phyloP scores from a whole-genome alignment of 768 basidiomycete species.

The Infundibulicybe gibba region DNA sequence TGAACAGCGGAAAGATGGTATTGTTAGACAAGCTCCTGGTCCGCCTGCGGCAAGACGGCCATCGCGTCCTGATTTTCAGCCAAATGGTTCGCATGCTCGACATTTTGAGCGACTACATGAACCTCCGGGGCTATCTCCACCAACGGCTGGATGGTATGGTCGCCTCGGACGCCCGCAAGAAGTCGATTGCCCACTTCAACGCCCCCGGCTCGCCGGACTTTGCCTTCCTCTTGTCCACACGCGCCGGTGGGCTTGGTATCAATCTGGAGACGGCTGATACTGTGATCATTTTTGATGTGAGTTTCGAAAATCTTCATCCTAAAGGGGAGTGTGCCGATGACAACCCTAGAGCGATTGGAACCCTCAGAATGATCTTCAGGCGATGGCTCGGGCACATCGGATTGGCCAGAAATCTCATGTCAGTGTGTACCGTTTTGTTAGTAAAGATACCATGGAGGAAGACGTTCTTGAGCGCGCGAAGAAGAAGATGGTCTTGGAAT shows the following conservation, averaged over 20 bases:
- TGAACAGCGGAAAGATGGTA: constrained; percentile 99
- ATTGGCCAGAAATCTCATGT: constrained; percentile 99
- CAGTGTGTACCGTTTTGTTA: constrained; percentile 96
- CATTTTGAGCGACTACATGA: constrained; percentile 97
- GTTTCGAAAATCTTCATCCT: constrained; percentile 23
- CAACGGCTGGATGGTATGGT: constrained; percentile 97
- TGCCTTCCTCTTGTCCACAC: constrained; percentile 93
- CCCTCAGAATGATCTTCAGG: constrained; percentile 97
- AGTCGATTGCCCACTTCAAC: constrained; percentile 97
- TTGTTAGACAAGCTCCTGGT: constrained; percentile 94
- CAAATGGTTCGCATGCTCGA: constrained; percentile 99
- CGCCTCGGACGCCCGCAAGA: constrained; percentile 88
- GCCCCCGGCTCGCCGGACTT: constrained; percentile 91
- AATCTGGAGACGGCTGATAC: constrained; percentile 99
- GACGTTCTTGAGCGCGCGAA: constrained; percentile 97
- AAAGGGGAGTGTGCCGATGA: constrained; percentile 5
- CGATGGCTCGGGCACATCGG: constrained; percentile 98
- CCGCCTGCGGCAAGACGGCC: constrained; percentile 85
- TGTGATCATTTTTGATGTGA: constrained; percentile 96
- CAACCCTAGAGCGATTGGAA: constrained; percentile 88
- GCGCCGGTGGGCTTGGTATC: constrained; percentile 97
- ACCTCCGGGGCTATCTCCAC: constrained; percentile 82
- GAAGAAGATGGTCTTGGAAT: constrained; percentile 99
- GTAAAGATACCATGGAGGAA: constrained; percentile 99
- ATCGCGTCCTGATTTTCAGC: constrained; percentile 97